These are phyloP conservation scores for Fusarium miscanthi DNA, from an alignment of 2,329 filamentous ascomycete species.

Conservation along the genomic window DNA sequence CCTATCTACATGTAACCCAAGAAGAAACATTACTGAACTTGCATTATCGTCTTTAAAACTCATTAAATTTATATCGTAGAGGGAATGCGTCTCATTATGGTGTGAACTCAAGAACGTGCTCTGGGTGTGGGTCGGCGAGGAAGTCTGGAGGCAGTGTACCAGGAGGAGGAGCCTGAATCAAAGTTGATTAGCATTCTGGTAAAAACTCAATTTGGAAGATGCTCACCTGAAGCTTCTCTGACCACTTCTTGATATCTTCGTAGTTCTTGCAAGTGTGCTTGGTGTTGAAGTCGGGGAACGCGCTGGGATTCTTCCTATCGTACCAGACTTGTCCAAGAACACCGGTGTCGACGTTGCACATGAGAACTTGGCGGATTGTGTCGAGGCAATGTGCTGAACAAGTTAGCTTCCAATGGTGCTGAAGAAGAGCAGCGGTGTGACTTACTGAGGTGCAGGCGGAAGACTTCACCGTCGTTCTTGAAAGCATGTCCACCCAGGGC, in stretches of 20 bases:
- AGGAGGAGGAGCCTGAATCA: conserved; percentile 32
- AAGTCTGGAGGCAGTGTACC: conserved; percentile 32
- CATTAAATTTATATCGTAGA: neutral
- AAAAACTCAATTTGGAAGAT: accelerated
- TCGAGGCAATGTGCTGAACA: conserved; percentile 65
- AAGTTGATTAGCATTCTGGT: neutral
- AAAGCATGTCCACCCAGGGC: conserved; percentile 63
- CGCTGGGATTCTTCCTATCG: conserved; percentile 55
- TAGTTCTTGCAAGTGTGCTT: conserved; percentile 69
- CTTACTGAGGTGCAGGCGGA: conserved; percentile 68
- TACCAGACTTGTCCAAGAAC: conserved; percentile 72
- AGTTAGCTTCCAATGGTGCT: neutral
- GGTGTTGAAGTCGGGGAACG: conserved; percentile 73
- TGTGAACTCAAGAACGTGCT: conserved; percentile 27
- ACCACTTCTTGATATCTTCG: conserved; percentile 64
- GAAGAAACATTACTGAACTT: neutral
- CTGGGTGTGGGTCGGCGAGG: conserved; percentile 8
- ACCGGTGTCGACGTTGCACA: conserved; percentile 70
- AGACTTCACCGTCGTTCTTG: conserved; percentile 63
- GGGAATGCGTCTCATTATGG: conserved; percentile 9
- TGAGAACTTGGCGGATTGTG: conserved; percentile 69
- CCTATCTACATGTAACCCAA: neutral
- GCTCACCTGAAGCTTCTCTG: conserved; percentile 61
- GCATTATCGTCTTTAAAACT: neutral
- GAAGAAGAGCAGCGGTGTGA: neutral